Evolutionary conservation across 1,284 basidiomycete genomes (phyloP).

Genomic region (Microbotryomycetes sp.): DNA sequence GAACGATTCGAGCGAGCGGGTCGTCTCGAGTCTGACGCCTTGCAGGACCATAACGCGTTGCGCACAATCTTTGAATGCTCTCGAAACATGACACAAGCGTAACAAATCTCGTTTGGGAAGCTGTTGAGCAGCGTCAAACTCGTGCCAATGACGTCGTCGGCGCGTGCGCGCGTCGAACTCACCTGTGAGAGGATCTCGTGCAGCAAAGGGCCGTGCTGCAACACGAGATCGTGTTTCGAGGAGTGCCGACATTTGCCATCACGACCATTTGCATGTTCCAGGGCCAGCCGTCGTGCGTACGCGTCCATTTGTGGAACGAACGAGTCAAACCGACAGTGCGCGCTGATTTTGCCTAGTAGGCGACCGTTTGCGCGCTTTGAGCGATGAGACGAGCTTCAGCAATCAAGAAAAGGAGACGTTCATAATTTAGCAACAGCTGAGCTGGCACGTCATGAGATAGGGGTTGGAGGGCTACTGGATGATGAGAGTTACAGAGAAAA

Average conservation of each 20-base stretch:
- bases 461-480: too few relatives aligned
- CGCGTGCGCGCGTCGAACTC: neutral
- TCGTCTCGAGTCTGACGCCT: slow-evolving; percentile 4
- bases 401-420: neutral
- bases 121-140: neutral
- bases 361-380: neutral
- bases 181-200: slow-evolving; percentile 1
- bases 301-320: neutral
- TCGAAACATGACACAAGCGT: neutral
- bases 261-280: too few relatives aligned
- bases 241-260: too few relatives aligned
- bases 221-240: neutral
- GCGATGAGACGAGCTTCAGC: slow-evolving; percentile 12
- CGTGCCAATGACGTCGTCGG: neutral
- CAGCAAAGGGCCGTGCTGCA: neutral
- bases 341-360: neutral
- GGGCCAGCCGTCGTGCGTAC: neutral
- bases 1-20: neutral
- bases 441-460: too few relatives aligned
- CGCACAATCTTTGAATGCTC: neutral
- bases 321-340: neutral
- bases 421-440: neutral
- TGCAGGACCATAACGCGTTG: neutral
- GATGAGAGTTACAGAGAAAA: neutral
- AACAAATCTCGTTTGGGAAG: neutral